Conservation (phyloP, 805 yeast species). For the Candida incommunis region DNA sequence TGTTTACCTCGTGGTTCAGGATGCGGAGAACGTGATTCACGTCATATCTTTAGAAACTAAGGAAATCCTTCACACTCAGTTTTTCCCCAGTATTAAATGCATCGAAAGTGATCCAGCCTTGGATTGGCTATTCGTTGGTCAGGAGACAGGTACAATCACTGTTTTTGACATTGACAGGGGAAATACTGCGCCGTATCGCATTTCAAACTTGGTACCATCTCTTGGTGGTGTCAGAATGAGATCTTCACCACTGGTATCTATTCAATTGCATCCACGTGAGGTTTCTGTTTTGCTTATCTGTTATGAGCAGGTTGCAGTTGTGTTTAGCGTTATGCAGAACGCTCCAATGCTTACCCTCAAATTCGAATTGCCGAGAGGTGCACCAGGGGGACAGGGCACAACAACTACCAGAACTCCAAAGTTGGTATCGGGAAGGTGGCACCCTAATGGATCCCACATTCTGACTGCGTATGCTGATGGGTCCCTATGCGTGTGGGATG, state of each 20-base stretch:
- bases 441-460: conserved; percentile 84
- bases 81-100: conserved; percentile 55
- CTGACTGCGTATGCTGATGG: conserved; percentile 73
- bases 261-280: conserved; percentile 84
- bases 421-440: conserved; percentile 51
- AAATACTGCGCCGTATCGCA: conserved; percentile 42
- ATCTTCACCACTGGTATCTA: conserved; percentile 47
- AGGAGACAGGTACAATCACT: conserved; percentile 56
- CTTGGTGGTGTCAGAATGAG: conserved; percentile 42
- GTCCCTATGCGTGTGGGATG: conserved; percentile 87
- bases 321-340: conserved; percentile 51
- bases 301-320: conserved; percentile 53
- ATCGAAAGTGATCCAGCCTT: conserved; percentile 72
- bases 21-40: conserved; percentile 42
- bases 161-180: conserved; percentile 78
- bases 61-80: conserved; percentile 41
- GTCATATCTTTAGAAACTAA: conserved; percentile 60
- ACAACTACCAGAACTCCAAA: conserved; percentile 25
- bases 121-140: conserved; percentile 76
- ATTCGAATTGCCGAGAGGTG: conserved; percentile 51
- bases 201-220: conserved; percentile 56
- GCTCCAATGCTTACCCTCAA: conserved; percentile 41
- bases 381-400: conserved; percentile 50
- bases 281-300: conserved; percentile 63
- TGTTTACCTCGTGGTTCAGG: conserved; percentile 62